These are phyloP conservation scores for Termitomyces sp. DNA, from an alignment of 768 basidiomycete species.

Conservation along the genomic window DNA sequence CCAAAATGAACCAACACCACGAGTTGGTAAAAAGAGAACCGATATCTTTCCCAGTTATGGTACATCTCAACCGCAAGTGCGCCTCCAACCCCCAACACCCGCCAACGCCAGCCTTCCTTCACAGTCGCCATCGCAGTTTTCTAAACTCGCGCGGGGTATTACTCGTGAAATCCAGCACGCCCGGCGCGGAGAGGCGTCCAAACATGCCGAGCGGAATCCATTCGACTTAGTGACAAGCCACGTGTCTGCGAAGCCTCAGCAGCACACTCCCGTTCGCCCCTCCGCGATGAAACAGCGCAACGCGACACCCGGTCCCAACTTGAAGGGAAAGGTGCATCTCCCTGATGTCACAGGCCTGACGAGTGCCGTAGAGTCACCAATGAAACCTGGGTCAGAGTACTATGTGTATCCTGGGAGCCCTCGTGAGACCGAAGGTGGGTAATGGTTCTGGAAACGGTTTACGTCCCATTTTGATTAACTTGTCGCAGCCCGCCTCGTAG, in stretches of 20 bases:
- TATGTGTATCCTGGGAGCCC: conserved; percentile 42
- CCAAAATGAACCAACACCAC: conserved; percentile 27
- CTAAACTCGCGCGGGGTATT: conserved; percentile 54
- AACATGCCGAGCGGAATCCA: conserved; percentile 28
- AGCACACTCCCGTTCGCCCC: conserved; percentile 13
- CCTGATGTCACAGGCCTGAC: conserved; percentile 87
- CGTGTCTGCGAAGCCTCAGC: conserved; percentile 27
- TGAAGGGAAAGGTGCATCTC: conserved; percentile 45
- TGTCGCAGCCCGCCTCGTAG: conserved; percentile 52
- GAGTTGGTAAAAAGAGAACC: conserved; percentile 23
- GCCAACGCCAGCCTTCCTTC: conserved; percentile 36
- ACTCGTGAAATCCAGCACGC: conserved; percentile 46
- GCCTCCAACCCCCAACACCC: conserved; percentile 60
- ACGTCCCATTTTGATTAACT: not conserved
- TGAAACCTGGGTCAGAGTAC: conserved; percentile 51
- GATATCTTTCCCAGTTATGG: conserved; percentile 22
- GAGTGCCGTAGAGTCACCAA: conserved; percentile 72
- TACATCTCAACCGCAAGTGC: conserved; percentile 43
- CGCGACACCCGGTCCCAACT: conserved; percentile 18
- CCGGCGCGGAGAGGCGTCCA: conserved; percentile 11
- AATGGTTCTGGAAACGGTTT: not conserved
- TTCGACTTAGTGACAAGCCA: conserved; percentile 22
- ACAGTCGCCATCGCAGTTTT: conserved; percentile 41
- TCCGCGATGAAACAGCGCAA: conserved; percentile 16
- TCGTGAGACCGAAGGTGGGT: conserved; percentile 65